phyloP scores from a whole-genome alignment of 1,284 basidiomycete genomes.

The Limonomyces culmigenus region DNA sequence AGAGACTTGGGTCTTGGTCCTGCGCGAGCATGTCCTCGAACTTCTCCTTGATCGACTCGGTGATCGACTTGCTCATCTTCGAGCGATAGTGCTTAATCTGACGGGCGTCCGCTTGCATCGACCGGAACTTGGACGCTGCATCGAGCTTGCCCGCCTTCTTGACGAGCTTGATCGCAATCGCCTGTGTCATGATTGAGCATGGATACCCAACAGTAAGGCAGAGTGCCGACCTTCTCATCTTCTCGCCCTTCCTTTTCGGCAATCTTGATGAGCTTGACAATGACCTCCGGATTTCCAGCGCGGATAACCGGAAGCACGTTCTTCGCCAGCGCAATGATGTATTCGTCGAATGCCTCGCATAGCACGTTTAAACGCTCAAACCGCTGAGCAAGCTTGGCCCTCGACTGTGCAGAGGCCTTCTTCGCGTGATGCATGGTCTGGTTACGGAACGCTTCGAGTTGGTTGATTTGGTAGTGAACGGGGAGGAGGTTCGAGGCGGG shows the following conservation, averaged over 20 bases:
- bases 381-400: slow-evolving; percentile 55
- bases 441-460: slow-evolving; percentile 88
- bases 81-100: slow-evolving; percentile 93
- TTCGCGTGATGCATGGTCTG: slow-evolving; percentile 88
- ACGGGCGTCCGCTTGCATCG: slow-evolving; percentile 84
- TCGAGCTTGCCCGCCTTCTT: slow-evolving; percentile 86
- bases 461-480: slow-evolving; percentile 81
- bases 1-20: slow-evolving; percentile 48
- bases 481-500: slow-evolving; percentile 77
- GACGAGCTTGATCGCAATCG: slow-evolving; percentile 83
- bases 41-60: slow-evolving; percentile 57
- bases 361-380: slow-evolving; percentile 83
- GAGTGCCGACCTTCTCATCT: slow-evolving; percentile 84
- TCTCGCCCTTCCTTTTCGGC: slow-evolving; percentile 86
- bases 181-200: too few relatives aligned
- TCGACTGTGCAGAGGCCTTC: slow-evolving; percentile 55
- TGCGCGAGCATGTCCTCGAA: slow-evolving; percentile 58
- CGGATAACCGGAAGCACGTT: slow-evolving; percentile 73
- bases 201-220: not conserved
- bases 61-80: slow-evolving; percentile 74
- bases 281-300: slow-evolving; percentile 65
- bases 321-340: slow-evolving; percentile 65
- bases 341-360: slow-evolving; percentile 74
- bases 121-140: slow-evolving; percentile 79
- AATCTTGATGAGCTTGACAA: slow-evolving; percentile 88